Conservation (phyloP, 2,329 filamentous ascomycete species). For the Sporothrix brunneoviolacea region DNA sequence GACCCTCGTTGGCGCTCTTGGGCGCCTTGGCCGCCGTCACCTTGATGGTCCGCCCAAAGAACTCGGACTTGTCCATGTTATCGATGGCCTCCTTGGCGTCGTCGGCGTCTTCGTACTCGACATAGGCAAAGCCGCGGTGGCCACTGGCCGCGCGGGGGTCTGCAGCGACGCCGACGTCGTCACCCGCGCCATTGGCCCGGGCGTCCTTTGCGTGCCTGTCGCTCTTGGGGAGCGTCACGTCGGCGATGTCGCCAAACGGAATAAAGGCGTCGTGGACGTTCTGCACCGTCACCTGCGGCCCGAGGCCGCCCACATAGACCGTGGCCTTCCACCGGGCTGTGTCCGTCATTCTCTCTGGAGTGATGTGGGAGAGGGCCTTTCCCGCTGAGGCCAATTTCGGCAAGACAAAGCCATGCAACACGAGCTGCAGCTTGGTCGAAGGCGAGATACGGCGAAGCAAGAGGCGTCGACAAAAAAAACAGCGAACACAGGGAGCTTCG, state of each 20-base stretch:
- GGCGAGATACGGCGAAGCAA: too few relatives aligned
- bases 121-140: slow-evolving; percentile 92
- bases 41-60: slow-evolving; percentile 87
- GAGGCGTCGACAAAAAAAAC: too few relatives aligned
- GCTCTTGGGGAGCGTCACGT: slow-evolving; percentile 83
- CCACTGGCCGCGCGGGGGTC: not conserved
- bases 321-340: slow-evolving; percentile 80
- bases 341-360: slow-evolving; percentile 62
- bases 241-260: slow-evolving; percentile 91
- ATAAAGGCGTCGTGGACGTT: slow-evolving; percentile 87
- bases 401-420: not conserved
- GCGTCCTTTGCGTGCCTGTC: slow-evolving; percentile 63
- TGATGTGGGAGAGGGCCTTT: not conserved
- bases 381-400: not conserved
- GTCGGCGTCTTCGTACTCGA: slow-evolving; percentile 80
- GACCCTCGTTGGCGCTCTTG: slow-evolving; percentile 77
- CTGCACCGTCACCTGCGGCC: slow-evolving; percentile 65
- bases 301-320: slow-evolving; percentile 84
- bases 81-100: slow-evolving; percentile 95
- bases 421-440: not conserved
- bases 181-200: slow-evolving; percentile 22
- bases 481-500: too few relatives aligned
- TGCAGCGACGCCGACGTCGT: not conserved
- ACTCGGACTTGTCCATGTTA: slow-evolving; percentile 97
- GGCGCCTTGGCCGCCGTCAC: slow-evolving; percentile 88